Evolutionary conservation across 257 asterid genomes (phyloP).

Genomic region (Solanum pinnatisectum): DNA sequence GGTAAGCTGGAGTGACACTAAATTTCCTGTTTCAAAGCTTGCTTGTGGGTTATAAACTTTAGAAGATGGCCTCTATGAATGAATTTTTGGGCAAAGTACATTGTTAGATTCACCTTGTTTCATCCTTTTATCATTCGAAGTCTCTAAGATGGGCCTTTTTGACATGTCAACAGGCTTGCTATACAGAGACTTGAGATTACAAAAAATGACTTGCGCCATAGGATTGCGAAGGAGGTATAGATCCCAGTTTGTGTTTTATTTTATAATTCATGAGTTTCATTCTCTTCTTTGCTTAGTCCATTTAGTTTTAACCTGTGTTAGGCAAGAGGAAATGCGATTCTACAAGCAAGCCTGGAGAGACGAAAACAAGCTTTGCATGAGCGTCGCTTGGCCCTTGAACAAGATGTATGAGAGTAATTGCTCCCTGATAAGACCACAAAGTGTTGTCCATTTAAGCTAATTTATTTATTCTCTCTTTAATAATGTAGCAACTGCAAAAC

Average conservation of each 20-base stretch:
- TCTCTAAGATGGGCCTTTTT: constrained; percentile 11
- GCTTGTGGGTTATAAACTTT: background rate
- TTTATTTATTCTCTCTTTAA: background rate
- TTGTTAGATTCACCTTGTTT: background rate
- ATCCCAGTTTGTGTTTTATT: background rate
- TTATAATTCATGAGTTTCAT: background rate
- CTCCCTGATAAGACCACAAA: background rate
- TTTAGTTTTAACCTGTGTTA: constrained; percentile 3
- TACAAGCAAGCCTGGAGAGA: constrained; percentile 95
- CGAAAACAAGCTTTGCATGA: constrained; percentile 95
- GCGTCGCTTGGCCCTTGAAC: constrained; percentile 92
- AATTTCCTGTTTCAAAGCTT: background rate
- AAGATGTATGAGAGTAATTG: constrained; percentile 51
- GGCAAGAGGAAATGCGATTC: constrained; percentile 93
- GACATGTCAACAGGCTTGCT: constrained; percentile 55
- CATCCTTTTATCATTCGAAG: background rate
- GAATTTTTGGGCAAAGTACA: background rate
- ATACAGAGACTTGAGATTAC: constrained; percentile 87
- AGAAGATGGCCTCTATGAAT: background rate
- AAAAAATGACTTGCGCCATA: constrained; percentile 81
- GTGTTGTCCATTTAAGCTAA: background rate
- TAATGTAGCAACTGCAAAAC: background rate
- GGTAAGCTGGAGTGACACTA: background rate
- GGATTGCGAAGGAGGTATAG: constrained; percentile 88
- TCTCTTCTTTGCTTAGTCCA: background rate